Evolutionary conservation across 2,329 filamentous ascomycete species (phyloP), one percentile per base, ranked within the genome.

Genomic region (Furcasterigmium furcatum): DNA sequence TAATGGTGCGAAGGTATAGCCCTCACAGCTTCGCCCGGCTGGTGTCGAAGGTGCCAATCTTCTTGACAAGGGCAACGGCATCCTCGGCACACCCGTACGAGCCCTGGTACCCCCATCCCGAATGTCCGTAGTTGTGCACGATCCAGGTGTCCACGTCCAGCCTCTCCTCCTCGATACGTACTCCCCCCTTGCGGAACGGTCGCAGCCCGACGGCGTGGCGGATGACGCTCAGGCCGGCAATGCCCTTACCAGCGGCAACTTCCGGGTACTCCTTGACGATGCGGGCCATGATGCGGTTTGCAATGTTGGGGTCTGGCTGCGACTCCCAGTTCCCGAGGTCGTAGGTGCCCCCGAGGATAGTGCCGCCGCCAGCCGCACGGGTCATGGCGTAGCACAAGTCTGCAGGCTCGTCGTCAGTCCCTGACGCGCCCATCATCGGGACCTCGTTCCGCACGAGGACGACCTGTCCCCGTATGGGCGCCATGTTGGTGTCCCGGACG

Each of bases 401-500:
- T 0, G 70, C 68, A 0, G 64, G 66, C 16, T 67, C 62, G 18
- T 64, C 65, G 44, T 70, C 65, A n/a, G n/a, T n/a, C n/a, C n/a
- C n/a, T n/a, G 14, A 71, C 59, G 21, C 70, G 61, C 24, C 62
- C 13, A 73, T 58, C 5, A 65, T 66, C 1, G 44, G 48, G 10
- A 60, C 59, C 1, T 70, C 68, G n/a, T 66, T 62, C n/a, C 69
- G 64, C 7, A 66, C 58, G 0, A 66, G 52, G 12, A 65, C 44
- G 4, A 59, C 57, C 67, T 97, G 92, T 4, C 90, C 92, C 4
- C 92, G 81, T 2, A 80, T 84, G 1, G 92, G 91, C 44, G 83
- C 76, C 52, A 97, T 77, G 5, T 76, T 79, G 47, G 69, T 64
- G 59, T 97, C 92, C 65, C 80, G 73, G 0, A 97, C 91, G 30